phyloP scores from a whole-genome alignment of 2,329 filamentous ascomycete species.

The Aspergillus thermomutatus region DNA sequence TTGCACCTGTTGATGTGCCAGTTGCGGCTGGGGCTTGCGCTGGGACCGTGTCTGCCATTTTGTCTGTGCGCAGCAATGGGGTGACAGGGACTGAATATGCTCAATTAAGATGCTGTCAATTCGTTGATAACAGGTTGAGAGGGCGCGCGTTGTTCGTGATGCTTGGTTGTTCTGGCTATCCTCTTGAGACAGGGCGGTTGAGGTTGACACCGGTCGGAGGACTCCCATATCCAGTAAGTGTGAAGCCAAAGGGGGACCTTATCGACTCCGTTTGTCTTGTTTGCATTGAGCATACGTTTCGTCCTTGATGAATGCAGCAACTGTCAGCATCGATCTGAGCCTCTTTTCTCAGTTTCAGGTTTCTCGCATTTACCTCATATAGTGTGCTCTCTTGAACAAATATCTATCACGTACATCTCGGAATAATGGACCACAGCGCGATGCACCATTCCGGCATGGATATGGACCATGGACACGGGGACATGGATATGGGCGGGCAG shows the following conservation, averaged over 20 bases:
- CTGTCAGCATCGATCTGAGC: neutral
- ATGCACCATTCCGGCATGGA: constrained; percentile 31
- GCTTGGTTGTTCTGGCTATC: neutral
- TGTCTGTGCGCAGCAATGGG: neutral
- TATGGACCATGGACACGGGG: constrained; percentile 50
- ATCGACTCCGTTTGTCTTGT: constrained; percentile 33
- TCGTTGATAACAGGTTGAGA: neutral
- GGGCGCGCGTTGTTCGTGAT: neutral
- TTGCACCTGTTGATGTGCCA: constrained; percentile 13
- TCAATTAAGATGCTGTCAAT: neutral
- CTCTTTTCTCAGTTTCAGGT: neutral
- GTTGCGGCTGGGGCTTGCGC: constrained; percentile 14
- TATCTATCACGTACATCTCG: neutral
- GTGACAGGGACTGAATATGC: too few relatives aligned
- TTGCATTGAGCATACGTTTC: constrained; percentile 23
- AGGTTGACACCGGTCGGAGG: neutral
- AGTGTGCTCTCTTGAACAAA: neutral
- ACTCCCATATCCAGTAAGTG: neutral
- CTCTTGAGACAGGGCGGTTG: neutral
- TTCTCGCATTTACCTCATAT: neutral
- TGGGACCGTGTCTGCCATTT: constrained; percentile 29
- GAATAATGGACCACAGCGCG: constrained; percentile 34
- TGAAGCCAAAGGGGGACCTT: constrained; percentile 13
- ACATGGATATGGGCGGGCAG: constrained; percentile 59
- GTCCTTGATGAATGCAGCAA: constrained; percentile 10